phyloP scores from a whole-genome alignment of 495 filamentous ascomycete genomes.

The Talaromyces adpressus region DNA sequence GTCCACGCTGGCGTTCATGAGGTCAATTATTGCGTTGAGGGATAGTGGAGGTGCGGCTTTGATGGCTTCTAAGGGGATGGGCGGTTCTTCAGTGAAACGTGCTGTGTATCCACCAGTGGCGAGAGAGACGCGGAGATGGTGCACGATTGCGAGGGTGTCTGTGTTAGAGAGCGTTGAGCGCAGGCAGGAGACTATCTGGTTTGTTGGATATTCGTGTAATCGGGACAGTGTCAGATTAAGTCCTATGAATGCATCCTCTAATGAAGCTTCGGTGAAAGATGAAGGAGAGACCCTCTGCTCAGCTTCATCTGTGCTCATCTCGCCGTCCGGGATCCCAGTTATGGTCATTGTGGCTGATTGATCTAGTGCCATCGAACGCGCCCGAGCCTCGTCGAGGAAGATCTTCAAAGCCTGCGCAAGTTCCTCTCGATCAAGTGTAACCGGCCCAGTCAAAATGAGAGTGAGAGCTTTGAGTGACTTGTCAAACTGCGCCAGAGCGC shows the following conservation, averaged over 20 bases:
- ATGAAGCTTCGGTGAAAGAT: slow-evolving; percentile 22
- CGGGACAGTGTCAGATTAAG: slow-evolving; percentile 48
- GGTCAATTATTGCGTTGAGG: slow-evolving; percentile 49
- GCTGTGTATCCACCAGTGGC: slow-evolving; percentile 38
- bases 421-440: slow-evolving; percentile 38
- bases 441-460: slow-evolving; percentile 39
- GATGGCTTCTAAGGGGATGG: slow-evolving; percentile 42
- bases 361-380: slow-evolving; percentile 25
- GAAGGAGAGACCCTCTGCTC: slow-evolving; percentile 13
- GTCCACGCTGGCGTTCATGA: slow-evolving; percentile 73
- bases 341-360: slow-evolving; percentile 25
- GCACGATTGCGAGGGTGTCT: slow-evolving; percentile 66
- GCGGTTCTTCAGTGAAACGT: slow-evolving; percentile 37
- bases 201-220: slow-evolving; percentile 55
- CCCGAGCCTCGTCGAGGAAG: slow-evolving; percentile 31
- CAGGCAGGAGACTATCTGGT: slow-evolving; percentile 52
- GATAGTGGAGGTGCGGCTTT: slow-evolving; percentile 40
- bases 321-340: slow-evolving; percentile 17
- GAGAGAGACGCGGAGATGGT: slow-evolving; percentile 64
- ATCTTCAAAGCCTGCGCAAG: slow-evolving; percentile 31
- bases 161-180: slow-evolving; percentile 56
- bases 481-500: slow-evolving; percentile 53
- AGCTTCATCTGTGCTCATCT: background rate
- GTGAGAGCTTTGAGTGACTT: slow-evolving; percentile 52
- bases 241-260: slow-evolving; percentile 30